Percentiles rank a stretch among this genome's conserved stretches.
phyloP scores from a whole-genome alignment of 495 filamentous ascomycete species.

The Platismatia glauca region DNA sequence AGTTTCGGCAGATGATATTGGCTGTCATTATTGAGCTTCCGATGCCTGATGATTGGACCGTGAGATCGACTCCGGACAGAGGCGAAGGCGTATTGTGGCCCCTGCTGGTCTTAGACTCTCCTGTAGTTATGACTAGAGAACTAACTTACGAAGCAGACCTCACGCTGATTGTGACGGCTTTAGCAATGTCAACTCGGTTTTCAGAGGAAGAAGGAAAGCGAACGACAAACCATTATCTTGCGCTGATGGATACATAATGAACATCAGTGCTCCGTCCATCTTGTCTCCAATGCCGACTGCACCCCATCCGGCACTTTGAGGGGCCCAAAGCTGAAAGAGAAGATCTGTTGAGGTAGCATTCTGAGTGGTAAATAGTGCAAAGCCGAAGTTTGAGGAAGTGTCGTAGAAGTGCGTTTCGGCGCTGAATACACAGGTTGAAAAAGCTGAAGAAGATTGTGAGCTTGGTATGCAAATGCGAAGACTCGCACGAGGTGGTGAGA shows the following conservation, averaged over 20 bases:
- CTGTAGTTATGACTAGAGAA: neutral
- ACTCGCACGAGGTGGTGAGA: neutral
- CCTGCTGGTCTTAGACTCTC: neutral
- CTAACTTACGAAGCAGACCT: slow-evolving; percentile 1
- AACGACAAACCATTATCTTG: neutral
- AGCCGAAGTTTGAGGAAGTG: slow-evolving; percentile 1
- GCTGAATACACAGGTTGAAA: neutral
- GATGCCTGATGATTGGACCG: slow-evolving; percentile 3
- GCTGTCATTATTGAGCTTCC: slow-evolving; percentile 5
- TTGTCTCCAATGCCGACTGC: slow-evolving; percentile 3
- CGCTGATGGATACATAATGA: slow-evolving; percentile 7
- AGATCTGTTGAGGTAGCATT: slow-evolving; percentile 10
- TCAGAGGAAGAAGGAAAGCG: neutral
- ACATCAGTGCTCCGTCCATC: slow-evolving; percentile 11
- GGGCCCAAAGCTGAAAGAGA: slow-evolving; percentile 1
- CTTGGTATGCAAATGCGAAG: neutral
- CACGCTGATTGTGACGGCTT: slow-evolving; percentile 2
- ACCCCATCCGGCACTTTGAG: slow-evolving; percentile 7
- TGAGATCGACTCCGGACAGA: neutral
- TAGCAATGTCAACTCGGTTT: neutral
- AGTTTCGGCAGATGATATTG: slow-evolving; percentile 7
- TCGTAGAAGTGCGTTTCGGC: slow-evolving; percentile 9
- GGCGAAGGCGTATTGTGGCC: slow-evolving; percentile 4
- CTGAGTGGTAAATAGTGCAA: neutral
- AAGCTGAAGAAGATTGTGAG: neutral